These are phyloP conservation scores for Pythium volutum DNA, from an alignment of 352 stramenopile genomes.

Conservation along the genomic window DNA sequence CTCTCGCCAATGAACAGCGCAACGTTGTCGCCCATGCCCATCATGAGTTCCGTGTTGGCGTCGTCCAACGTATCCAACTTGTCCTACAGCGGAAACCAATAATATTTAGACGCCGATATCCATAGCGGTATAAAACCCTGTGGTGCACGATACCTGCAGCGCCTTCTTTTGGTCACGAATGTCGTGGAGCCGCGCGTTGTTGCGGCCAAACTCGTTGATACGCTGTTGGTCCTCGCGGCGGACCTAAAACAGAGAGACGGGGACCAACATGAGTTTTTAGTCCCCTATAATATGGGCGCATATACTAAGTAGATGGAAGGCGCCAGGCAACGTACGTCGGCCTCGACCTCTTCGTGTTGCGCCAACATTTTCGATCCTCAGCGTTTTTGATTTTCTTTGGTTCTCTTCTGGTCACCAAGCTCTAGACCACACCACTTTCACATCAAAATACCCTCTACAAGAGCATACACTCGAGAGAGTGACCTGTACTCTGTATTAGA, in stretches of 20 bases:
- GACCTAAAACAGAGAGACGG: slow-evolving; percentile 61
- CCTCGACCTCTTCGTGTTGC: slow-evolving; percentile 81
- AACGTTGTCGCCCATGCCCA: slow-evolving; percentile 87
- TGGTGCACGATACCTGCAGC: slow-evolving; percentile 67
- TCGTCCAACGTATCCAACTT: slow-evolving; percentile 95
- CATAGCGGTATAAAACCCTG: neutral
- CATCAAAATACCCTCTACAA: slow-evolving; percentile 6
- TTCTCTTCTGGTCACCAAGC: slow-evolving; percentile 2
- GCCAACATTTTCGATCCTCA: slow-evolving; percentile 46
- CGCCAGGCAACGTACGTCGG: slow-evolving; percentile 59
- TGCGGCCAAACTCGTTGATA: slow-evolving; percentile 98
- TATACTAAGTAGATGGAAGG: neutral
- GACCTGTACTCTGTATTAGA: neutral
- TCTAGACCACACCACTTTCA: slow-evolving; percentile 17
- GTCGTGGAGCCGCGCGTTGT: slow-evolving; percentile 94
- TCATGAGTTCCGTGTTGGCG: slow-evolving; percentile 97
- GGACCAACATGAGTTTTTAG: neutral
- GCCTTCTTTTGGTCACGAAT: slow-evolving; percentile 88
- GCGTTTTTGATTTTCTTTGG: slow-evolving; percentile 5
- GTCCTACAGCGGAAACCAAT: slow-evolving; percentile 53
- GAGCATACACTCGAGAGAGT: neutral
- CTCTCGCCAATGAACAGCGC: slow-evolving; percentile 93
- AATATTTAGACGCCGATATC: neutral
- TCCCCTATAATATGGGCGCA: neutral
- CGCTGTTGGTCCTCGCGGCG: slow-evolving; percentile 94